Conservation (phyloP, 441 rosid genomes). For the Daphne laureola region DNA sequence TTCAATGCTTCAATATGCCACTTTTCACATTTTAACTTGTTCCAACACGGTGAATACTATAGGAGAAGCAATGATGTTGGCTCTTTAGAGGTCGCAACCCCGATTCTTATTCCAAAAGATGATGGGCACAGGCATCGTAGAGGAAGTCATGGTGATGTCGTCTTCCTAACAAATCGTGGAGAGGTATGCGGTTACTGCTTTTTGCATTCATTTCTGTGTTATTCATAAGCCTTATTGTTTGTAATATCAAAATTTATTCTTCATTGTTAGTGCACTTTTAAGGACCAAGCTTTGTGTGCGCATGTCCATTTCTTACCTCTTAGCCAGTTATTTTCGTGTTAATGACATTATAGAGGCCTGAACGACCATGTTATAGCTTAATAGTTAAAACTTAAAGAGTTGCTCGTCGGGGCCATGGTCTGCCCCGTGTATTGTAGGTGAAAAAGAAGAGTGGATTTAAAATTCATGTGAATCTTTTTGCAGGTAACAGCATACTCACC, state of each 20-base stretch:
- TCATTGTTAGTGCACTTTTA: too few relatives aligned
- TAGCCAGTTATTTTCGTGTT: too few relatives aligned
- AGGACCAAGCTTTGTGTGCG: too few relatives aligned
- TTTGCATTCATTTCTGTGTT: neutral
- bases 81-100: conserved; percentile 86
- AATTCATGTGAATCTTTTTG: conserved; percentile 1
- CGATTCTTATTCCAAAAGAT: conserved; percentile 78
- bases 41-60: conserved; percentile 76
- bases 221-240: too few relatives aligned
- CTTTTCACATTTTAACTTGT: conserved; percentile 66
- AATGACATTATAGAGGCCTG: too few relatives aligned
- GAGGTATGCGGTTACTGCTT: conserved; percentile 53
- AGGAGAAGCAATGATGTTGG: conserved; percentile 58
- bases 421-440: neutral
- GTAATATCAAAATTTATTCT: too few relatives aligned
- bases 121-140: conserved; percentile 82
- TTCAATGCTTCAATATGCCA: conserved; percentile 95
- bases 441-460: too few relatives aligned
- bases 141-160: conserved; percentile 92
- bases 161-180: conserved; percentile 91
- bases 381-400: too few relatives aligned
- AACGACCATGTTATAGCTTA: too few relatives aligned
- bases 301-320: too few relatives aligned
- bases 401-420: neutral
- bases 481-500: conserved; percentile 94